These are phyloP conservation scores for Bryoglossum gracile DNA, from an alignment of 495 filamentous ascomycete species.

Conservation along the genomic window DNA sequence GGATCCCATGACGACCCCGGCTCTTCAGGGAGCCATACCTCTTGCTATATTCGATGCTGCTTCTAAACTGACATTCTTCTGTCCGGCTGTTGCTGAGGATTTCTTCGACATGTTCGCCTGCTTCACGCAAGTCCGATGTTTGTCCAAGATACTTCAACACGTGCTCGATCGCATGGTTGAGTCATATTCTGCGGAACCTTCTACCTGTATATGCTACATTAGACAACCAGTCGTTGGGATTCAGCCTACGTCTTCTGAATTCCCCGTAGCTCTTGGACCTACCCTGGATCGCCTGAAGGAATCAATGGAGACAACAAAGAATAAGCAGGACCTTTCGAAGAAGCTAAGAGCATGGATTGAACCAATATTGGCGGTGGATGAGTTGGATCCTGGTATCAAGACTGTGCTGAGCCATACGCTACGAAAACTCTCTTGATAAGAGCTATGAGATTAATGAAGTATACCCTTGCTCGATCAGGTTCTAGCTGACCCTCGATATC, in stretches of 20 bases:
- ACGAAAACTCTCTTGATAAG: slow-evolving; percentile 28
- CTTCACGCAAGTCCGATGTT: slow-evolving; percentile 57
- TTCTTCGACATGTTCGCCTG: slow-evolving; percentile 75
- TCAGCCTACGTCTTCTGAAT: slow-evolving; percentile 53
- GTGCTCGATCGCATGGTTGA: slow-evolving; percentile 58
- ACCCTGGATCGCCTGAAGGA: slow-evolving; percentile 53
- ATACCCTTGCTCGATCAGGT: too few relatives aligned
- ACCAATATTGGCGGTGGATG: slow-evolving; percentile 43
- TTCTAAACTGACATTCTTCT: slow-evolving; percentile 65
- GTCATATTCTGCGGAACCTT: slow-evolving; percentile 48
- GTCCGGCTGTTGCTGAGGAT: slow-evolving; percentile 53
- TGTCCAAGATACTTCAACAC: slow-evolving; percentile 65
- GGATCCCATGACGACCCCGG: slow-evolving; percentile 68
- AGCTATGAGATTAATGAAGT: too few relatives aligned
- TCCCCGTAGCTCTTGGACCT: slow-evolving; percentile 62
- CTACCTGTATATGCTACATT: slow-evolving; percentile 61
- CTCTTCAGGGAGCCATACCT: slow-evolving; percentile 82
- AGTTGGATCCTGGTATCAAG: slow-evolving; percentile 57
- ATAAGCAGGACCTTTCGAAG: slow-evolving; percentile 40
- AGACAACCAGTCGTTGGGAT: slow-evolving; percentile 62
- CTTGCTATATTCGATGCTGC: slow-evolving; percentile 86
- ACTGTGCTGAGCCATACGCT: slow-evolving; percentile 57
- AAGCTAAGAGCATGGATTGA: slow-evolving; percentile 56
- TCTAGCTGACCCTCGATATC: too few relatives aligned
- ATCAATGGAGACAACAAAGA: slow-evolving; percentile 34